phyloP scores from a whole-genome alignment of 345 rosid species.

The Theobroma cacao region DNA sequence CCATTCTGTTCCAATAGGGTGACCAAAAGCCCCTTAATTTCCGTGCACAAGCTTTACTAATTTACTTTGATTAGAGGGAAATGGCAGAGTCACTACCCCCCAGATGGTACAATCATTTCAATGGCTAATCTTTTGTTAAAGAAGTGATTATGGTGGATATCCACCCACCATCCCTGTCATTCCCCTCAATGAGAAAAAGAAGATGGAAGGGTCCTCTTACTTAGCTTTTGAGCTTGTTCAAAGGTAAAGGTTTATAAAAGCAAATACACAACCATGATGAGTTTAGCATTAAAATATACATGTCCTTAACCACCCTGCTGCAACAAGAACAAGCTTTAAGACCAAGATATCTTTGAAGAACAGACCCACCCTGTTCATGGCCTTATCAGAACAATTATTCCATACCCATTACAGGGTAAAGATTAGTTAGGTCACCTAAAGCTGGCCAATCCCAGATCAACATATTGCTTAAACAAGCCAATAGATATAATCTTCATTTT shows the following conservation, averaged over 20 bases:
- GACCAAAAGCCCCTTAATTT: no score
- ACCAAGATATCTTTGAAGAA: slow-evolving; percentile 11
- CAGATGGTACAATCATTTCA: slow-evolving; percentile 16
- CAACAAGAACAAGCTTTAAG: slow-evolving; percentile 19
- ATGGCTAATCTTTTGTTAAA: slow-evolving; percentile 5
- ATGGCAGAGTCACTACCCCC: not conserved
- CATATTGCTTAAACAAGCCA: not conserved
- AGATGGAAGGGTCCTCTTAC: slow-evolving; percentile 20
- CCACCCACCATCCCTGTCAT: slow-evolving; percentile 21
- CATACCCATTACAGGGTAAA: slow-evolving; percentile 17
- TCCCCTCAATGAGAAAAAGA: slow-evolving; percentile 13
- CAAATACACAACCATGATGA: slow-evolving; percentile 16
- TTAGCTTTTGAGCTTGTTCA: slow-evolving; percentile 26
- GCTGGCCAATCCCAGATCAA: not conserved
- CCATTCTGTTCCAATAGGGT: no score
- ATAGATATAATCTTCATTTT: not conserved
- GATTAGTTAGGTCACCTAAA: not conserved
- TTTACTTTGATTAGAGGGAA: not conserved
- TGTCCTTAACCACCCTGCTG: slow-evolving; percentile 16
- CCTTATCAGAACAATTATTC: slow-evolving; percentile 18
- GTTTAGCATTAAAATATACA: slow-evolving; percentile 5
- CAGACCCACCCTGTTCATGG: slow-evolving; percentile 29
- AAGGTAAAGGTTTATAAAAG: slow-evolving; percentile 12
- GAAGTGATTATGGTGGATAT: slow-evolving; percentile 3
- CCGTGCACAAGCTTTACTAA: not conserved